phyloP scores from a whole-genome alignment of 2,329 filamentous ascomycete genomes.

The Rhytidhysteron rufulum region DNA sequence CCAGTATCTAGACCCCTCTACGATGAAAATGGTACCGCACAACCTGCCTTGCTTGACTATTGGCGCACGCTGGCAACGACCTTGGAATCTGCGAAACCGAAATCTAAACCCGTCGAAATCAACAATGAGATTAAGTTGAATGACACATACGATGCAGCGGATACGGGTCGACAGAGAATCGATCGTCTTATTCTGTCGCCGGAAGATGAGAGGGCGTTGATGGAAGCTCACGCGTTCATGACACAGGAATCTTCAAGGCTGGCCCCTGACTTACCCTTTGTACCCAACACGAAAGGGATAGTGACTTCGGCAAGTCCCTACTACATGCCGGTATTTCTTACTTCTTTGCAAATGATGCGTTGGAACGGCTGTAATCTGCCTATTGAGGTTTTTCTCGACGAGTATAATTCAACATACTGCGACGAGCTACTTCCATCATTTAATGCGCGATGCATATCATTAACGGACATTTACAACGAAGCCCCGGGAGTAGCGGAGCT shows the following conservation, averaged over 20 bases:
- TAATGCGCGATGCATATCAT: constrained; percentile 36
- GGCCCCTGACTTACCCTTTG: constrained; percentile 30
- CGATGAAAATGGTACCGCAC: too few relatives aligned
- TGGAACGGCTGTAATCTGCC: constrained; percentile 49
- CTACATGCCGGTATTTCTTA: constrained; percentile 49
- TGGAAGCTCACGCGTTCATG: constrained; percentile 19
- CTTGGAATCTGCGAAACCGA: too few relatives aligned
- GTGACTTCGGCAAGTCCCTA: constrained; percentile 49
- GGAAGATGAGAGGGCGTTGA: constrained; percentile 14
- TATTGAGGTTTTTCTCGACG: constrained; percentile 42
- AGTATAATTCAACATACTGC: constrained; percentile 39
- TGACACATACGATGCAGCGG: not conserved
- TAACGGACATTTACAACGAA: constrained; percentile 21
- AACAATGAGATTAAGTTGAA: too few relatives aligned
- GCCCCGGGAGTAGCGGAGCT: constrained; percentile 11
- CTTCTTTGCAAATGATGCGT: constrained; percentile 51
- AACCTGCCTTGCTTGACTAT: too few relatives aligned
- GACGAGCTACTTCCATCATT: constrained; percentile 33
- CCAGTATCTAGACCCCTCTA: too few relatives aligned
- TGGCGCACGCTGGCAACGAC: too few relatives aligned
- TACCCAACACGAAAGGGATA: constrained; percentile 44
- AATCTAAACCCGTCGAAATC: too few relatives aligned
- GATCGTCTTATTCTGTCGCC: not conserved
- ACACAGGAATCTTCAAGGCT: constrained; percentile 13
- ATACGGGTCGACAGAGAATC: not conserved